Conservation (phyloP, 495 filamentous ascomycete species). For the Extremus antarcticus region DNA sequence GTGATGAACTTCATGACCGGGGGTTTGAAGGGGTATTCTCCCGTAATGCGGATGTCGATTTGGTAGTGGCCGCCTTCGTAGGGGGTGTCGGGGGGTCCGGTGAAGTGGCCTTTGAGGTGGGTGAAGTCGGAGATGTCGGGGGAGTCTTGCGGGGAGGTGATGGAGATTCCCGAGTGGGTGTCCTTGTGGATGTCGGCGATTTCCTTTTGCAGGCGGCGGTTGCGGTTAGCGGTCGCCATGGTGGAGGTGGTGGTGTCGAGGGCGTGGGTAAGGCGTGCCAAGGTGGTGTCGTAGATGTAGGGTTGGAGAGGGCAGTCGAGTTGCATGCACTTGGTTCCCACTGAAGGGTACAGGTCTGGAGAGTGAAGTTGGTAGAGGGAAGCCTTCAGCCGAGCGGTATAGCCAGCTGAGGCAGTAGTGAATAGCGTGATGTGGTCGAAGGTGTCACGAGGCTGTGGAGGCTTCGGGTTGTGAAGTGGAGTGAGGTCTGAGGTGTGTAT, state of each 20-base stretch:
- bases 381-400: background rate
- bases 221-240: constrained; percentile 49
- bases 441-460: background rate
- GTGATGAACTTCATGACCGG: constrained; percentile 90
- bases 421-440: background rate
- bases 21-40: constrained; percentile 86
- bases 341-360: background rate
- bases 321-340: constrained; percentile 7
- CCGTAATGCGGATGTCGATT: constrained; percentile 78
- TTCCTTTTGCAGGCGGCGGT: constrained; percentile 84
- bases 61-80: constrained; percentile 81
- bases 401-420: background rate
- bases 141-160: constrained; percentile 44
- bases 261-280: background rate
- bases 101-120: constrained; percentile 73
- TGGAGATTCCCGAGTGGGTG: constrained; percentile 56
- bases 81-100: constrained; percentile 81
- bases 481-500: too few species aligned
- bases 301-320: background rate
- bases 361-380: background rate
- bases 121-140: constrained; percentile 56
- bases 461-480: background rate
- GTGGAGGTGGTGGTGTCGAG: background rate
- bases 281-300: background rate
- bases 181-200: constrained; percentile 77